Conservation (phyloP, 352 stramenopile genomes). For the Phytophthora sp. region DNA sequence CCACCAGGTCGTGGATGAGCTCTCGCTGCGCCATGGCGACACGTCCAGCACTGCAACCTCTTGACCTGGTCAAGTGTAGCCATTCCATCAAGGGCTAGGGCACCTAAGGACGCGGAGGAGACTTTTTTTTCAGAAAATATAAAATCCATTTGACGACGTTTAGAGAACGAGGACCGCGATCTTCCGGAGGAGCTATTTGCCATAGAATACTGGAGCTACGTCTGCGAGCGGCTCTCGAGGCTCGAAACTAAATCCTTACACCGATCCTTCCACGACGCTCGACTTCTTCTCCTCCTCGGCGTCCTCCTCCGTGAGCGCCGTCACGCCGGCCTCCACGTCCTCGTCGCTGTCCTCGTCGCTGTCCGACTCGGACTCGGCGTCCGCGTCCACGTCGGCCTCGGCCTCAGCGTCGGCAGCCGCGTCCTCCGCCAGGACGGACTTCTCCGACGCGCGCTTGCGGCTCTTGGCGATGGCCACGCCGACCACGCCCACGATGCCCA, state of each 20-base stretch:
- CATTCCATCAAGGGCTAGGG: too few relatives aligned
- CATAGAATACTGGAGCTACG: conserved; percentile 31
- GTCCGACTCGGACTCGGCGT: conserved; percentile 49
- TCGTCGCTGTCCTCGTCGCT: conserved; percentile 51
- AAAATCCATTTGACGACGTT: conserved; percentile 24
- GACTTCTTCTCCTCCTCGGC: conserved; percentile 46
- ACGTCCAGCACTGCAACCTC: neutral
- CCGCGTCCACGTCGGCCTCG: conserved; percentile 40
- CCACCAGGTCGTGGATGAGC: conserved; percentile 64
- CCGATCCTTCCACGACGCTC: conserved; percentile 64
- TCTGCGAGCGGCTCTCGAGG: conserved; percentile 1
- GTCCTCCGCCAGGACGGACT: conserved; percentile 48
- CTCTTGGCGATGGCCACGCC: conserved; percentile 52
- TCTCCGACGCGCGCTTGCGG: conserved; percentile 49
- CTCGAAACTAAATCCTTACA: conserved; percentile 47
- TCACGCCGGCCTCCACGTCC: conserved; percentile 36
- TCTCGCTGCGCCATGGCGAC: conserved; percentile 42
- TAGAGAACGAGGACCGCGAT: conserved; percentile 10
- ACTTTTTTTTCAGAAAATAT: conserved; percentile 4
- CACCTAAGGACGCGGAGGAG: too few relatives aligned
- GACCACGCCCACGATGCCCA: conserved; percentile 49
- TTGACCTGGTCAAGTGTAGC: conserved; percentile 11
- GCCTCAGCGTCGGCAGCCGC: conserved; percentile 39
- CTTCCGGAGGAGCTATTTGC: conserved; percentile 10
- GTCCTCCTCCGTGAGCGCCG: conserved; percentile 36